A percentile compares a stretch with the other conserved stretches of the same genome.
phyloP scores from a whole-genome alignment of 2,329 filamentous ascomycete species.

The Anthostomella pinea region DNA sequence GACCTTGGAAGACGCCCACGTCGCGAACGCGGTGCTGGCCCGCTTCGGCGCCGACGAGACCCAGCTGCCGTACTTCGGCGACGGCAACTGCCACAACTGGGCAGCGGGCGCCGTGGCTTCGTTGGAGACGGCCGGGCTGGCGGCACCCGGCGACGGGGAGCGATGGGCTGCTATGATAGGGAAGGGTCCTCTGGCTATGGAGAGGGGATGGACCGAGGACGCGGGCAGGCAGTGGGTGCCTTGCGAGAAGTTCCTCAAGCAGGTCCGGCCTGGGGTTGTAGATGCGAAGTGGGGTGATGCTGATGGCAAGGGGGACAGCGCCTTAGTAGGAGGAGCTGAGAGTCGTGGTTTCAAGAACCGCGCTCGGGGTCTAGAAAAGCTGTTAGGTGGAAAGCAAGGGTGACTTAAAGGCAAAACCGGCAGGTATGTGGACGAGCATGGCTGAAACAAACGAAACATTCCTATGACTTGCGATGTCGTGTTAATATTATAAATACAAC shows the following conservation, averaged over 20 bases:
- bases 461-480: too few relatives aligned
- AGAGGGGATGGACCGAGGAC: background rate
- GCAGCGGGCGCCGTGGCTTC: background rate
- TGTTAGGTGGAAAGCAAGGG: too few relatives aligned
- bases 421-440: too few relatives aligned
- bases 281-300: constrained; percentile 4
- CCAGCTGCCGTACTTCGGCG: constrained; percentile 2
- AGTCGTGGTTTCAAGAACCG: too few relatives aligned
- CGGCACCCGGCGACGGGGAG: constrained; percentile 1
- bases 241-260: constrained; percentile 2
- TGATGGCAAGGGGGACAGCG: too few relatives aligned
- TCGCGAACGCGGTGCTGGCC: background rate
- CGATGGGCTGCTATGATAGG: constrained; percentile 1
- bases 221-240: constrained; percentile 1
- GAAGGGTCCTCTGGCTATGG: constrained; percentile 3
- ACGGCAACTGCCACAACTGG: constrained; percentile 6
- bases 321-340: too few relatives aligned
- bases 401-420: too few relatives aligned
- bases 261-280: background rate
- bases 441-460: too few relatives aligned
- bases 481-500: too few relatives aligned
- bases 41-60: constrained; percentile 1
- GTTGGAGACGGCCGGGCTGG: constrained; percentile 4
- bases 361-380: too few relatives aligned
- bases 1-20: background rate